These are phyloP conservation scores for Parafenestella ontariensis DNA, from an alignment of 2,329 filamentous ascomycete species.

Conservation along the genomic window DNA sequence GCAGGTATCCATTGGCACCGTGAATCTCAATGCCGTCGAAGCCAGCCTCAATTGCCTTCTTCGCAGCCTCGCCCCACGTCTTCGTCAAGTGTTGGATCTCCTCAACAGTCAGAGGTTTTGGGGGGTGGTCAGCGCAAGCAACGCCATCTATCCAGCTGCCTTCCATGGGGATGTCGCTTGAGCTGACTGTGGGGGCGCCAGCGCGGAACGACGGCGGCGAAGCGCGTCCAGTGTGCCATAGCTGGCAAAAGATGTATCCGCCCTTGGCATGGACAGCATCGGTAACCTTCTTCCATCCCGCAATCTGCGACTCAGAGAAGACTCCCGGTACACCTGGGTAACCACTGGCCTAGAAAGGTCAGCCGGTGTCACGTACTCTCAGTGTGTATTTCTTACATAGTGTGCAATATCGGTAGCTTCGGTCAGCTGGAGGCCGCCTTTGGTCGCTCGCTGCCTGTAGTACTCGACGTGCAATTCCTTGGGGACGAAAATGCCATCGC, in stretches of 20 bases:
- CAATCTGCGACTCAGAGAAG: conserved; percentile 51
- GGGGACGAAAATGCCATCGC: conserved; percentile 54
- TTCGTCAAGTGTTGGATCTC: conserved; percentile 50
- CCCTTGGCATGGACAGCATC: conserved; percentile 60
- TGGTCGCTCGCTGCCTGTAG: conserved; percentile 61
- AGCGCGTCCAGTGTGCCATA: conserved; percentile 58
- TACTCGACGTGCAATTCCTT: conserved; percentile 58
- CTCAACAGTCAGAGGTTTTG: conserved; percentile 45
- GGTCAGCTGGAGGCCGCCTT: conserved; percentile 65
- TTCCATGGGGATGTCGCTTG: conserved; percentile 51
- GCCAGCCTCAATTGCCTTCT: conserved; percentile 45
- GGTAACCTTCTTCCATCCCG: conserved; percentile 60
- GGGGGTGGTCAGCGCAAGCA: conserved; percentile 45
- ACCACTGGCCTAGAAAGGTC: conserved; percentile 48
- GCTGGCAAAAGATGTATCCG: conserved; percentile 55
- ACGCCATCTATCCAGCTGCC: conserved; percentile 51
- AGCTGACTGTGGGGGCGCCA: conserved; percentile 45
- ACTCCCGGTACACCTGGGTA: conserved; percentile 45
- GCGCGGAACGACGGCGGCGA: conserved; percentile 51
- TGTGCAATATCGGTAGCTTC: conserved; percentile 59
- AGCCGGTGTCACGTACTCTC: not conserved
- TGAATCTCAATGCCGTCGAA: conserved; percentile 53
- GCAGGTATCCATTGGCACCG: conserved; percentile 54
- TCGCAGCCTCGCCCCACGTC: conserved; percentile 50
- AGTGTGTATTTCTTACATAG: conserved; percentile 28